Percentiles rank a stretch among this genome's conserved stretches.
Conservation (phyloP, 2,329 filamentous ascomycete species). For the Ramichloridium luteum region DNA sequence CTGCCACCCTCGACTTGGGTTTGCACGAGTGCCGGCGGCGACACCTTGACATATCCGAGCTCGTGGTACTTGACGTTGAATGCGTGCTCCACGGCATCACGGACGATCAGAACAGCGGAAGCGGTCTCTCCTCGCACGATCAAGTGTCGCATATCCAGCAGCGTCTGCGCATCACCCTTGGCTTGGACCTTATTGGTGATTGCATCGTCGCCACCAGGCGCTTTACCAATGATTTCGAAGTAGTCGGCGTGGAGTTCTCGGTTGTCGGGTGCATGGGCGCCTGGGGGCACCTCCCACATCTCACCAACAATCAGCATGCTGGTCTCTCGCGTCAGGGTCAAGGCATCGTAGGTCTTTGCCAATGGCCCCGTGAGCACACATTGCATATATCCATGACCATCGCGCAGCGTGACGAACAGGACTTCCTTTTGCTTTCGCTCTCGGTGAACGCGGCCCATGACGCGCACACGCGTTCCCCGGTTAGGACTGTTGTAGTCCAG, state of each 20-base stretch:
- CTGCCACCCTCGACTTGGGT: slow-evolving; percentile 89
- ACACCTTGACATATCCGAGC: slow-evolving; percentile 66
- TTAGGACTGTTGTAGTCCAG: slow-evolving; percentile 42
- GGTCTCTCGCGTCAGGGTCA: slow-evolving; percentile 78
- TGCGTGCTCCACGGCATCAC: slow-evolving; percentile 65
- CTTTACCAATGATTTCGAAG: slow-evolving; percentile 64
- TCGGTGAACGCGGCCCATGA: slow-evolving; percentile 73
- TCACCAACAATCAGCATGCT: slow-evolving; percentile 74
- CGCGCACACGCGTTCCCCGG: slow-evolving; percentile 62
- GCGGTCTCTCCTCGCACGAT: slow-evolving; percentile 73
- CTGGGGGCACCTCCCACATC: slow-evolving; percentile 67
- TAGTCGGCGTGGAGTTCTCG: slow-evolving; percentile 86
- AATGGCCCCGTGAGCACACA: slow-evolving; percentile 71
- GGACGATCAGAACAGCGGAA: slow-evolving; percentile 77
- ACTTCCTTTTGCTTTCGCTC: slow-evolving; percentile 71
- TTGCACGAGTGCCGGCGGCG: slow-evolving; percentile 81
- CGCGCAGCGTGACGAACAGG: slow-evolving; percentile 73
- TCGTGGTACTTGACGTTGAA: slow-evolving; percentile 73
- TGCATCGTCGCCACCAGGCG: slow-evolving; percentile 77
- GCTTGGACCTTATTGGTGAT: slow-evolving; percentile 71
- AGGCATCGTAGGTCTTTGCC: slow-evolving; percentile 80
- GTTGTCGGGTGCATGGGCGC: slow-evolving; percentile 66
- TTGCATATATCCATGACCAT: slow-evolving; percentile 77
- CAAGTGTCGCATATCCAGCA: slow-evolving; percentile 74
- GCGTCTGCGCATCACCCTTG: slow-evolving; percentile 56